Evolutionary conservation across 2,329 filamentous ascomycete genomes (phyloP).

Genomic region (Dothiorella sarmentorum): DNA sequence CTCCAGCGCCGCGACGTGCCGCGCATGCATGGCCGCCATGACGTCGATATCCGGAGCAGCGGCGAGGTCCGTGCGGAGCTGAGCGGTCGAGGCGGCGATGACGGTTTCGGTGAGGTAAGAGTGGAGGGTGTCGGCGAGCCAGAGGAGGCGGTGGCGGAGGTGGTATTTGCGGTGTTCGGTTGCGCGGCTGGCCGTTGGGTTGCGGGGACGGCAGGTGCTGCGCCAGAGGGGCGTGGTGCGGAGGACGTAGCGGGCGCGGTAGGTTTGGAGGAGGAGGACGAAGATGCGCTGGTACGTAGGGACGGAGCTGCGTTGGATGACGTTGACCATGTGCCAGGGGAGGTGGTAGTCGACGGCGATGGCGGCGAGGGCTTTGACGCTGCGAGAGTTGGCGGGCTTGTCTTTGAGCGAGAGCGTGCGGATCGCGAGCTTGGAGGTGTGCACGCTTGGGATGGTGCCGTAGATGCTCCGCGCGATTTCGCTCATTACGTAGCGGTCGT

Average conservation of each 20-base stretch:
- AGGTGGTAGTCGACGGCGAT: conserved; percentile 63
- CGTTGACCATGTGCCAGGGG: conserved; percentile 63
- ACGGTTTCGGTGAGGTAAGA: conserved; percentile 74
- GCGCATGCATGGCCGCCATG: conserved; percentile 69
- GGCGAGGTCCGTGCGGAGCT: conserved; percentile 57
- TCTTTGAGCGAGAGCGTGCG: conserved; percentile 47
- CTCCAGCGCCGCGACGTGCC: conserved; percentile 60
- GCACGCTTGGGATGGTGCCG: conserved; percentile 48
- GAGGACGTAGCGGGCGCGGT: conserved; percentile 66
- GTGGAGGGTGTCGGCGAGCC: conserved; percentile 73
- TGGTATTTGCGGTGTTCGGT: conserved; percentile 39
- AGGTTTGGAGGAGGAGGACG: conserved; percentile 72
- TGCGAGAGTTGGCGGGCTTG: conserved; percentile 49
- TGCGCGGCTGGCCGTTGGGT: conserved; percentile 20
- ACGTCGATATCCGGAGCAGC: conserved; percentile 70
- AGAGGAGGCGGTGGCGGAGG: conserved; percentile 67
- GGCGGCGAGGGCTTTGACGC: conserved; percentile 56
- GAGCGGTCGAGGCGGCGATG: conserved; percentile 56
- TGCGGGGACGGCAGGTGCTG: conserved; percentile 28
- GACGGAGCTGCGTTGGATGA: conserved; percentile 65
- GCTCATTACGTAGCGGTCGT: conserved; percentile 76
- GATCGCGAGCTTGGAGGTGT: conserved; percentile 62
- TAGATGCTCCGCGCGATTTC: conserved; percentile 74
- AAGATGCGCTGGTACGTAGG: conserved; percentile 68
- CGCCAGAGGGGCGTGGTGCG: conserved; percentile 38